Conservation (phyloP, 805 yeast genomes). For the Pichia californica region DNA sequence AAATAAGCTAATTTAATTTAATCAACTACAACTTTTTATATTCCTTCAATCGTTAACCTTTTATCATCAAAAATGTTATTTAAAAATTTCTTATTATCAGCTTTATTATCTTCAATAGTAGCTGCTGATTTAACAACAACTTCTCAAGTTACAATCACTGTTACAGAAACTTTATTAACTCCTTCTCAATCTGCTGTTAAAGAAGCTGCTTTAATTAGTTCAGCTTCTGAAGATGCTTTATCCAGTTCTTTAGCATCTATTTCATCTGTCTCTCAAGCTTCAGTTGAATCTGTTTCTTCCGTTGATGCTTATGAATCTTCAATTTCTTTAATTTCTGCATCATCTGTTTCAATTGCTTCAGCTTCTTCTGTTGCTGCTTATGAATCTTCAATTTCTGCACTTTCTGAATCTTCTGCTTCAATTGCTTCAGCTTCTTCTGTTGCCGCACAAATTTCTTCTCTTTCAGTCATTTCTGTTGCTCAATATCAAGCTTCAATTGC, state of each 20-base stretch:
- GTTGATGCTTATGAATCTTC: slow-evolving; percentile 18
- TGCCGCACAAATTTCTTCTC: slow-evolving; percentile 14
- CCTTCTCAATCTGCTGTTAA: slow-evolving; percentile 36
- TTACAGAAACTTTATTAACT: slow-evolving; percentile 40
- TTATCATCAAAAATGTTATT: slow-evolving; percentile 19
- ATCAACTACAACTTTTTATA: no score
- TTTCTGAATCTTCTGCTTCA: slow-evolving; percentile 15
- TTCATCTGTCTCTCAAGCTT: slow-evolving; percentile 15
- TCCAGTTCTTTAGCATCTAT: slow-evolving; percentile 11
- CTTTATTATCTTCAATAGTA: slow-evolving; percentile 20
- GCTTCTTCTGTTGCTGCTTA: slow-evolving; percentile 17
- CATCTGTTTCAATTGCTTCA: slow-evolving; percentile 15
- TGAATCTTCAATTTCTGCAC: slow-evolving; percentile 11
- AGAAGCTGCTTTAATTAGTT: slow-evolving; percentile 19
- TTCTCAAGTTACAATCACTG: slow-evolving; percentile 36
- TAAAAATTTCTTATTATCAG: slow-evolving; percentile 21
- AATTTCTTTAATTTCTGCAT: slow-evolving; percentile 16
- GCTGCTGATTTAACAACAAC: slow-evolving; percentile 36
- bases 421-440: slow-evolving; percentile 17
- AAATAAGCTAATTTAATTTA: background rate
- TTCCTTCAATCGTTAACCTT: background rate
- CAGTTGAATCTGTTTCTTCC: slow-evolving; percentile 21
- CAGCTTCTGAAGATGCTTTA: slow-evolving; percentile 22
- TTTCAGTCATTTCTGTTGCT: slow-evolving; percentile 13
- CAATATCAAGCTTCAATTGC: slow-evolving; percentile 7